Conservation (phyloP, 2,329 filamentous ascomycete species). For the Beauveria asiatica region DNA sequence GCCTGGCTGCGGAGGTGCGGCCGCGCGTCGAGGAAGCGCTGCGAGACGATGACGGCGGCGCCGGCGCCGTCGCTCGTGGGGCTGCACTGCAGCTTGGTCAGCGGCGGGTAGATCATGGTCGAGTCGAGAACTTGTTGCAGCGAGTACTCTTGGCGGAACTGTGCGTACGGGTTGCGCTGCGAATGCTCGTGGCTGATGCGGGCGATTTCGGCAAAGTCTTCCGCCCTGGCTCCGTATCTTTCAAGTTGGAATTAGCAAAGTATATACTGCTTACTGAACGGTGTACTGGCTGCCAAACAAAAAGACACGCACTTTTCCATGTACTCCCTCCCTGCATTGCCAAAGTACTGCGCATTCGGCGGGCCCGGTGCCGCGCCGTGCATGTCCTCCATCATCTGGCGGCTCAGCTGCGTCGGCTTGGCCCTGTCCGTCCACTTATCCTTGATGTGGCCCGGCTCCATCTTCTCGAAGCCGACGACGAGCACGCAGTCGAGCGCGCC, state of each 20-base stretch:
- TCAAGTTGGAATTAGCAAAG: conserved; percentile 81
- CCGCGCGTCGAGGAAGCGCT: conserved; percentile 76
- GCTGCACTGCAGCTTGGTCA: conserved; percentile 96
- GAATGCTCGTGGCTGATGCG: conserved; percentile 89
- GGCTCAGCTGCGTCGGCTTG: conserved; percentile 65
- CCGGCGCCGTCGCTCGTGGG: conserved; percentile 90
- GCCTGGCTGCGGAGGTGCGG: conserved; percentile 68
- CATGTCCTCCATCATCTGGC: conserved; percentile 74
- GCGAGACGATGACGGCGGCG: conserved; percentile 79
- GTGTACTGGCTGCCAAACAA: too few species aligned
- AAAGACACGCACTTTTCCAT: conserved; percentile 72
- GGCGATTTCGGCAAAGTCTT: conserved; percentile 92
- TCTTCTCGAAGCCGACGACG: conserved; percentile 96
- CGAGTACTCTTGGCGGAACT: conserved; percentile 89
- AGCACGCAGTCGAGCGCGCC: conserved; percentile 81
- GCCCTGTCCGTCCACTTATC: conserved; percentile 75
- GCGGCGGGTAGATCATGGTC: conserved; percentile 70
- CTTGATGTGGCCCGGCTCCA: conserved; percentile 81
- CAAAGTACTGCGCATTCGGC: conserved; percentile 86
- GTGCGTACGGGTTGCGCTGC: conserved; percentile 86
- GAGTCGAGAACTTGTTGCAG: conserved; percentile 71
- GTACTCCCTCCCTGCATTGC: conserved; percentile 87
- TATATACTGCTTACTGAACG: too few species aligned
- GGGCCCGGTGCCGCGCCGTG: conserved; percentile 73
- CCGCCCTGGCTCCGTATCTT: conserved; percentile 75